Evolutionary conservation across 345 rosid species (phyloP).

Genomic region (Pistacia vera): DNA sequence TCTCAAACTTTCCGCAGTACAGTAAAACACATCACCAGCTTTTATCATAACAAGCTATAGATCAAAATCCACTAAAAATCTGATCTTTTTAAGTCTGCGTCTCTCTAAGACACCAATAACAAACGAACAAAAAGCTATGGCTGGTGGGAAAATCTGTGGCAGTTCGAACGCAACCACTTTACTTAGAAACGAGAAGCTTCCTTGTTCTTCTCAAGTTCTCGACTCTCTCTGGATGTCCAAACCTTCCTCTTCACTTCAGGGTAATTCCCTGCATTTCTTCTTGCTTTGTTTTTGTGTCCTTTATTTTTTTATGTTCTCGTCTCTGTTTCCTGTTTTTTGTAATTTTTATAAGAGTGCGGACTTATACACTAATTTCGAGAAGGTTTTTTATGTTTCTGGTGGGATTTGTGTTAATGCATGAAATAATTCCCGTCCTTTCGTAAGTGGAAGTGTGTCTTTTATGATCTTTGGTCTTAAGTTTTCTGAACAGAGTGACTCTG

Average conservation of each 20-base stretch:
- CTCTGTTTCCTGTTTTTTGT: too few relatives aligned
- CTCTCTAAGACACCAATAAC: not conserved
- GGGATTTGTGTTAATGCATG: not conserved
- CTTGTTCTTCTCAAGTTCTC: conserved; percentile 30
- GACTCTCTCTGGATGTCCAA: conserved; percentile 46
- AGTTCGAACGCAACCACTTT: conserved; percentile 27
- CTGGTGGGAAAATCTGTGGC: conserved; percentile 25
- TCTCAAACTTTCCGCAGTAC: conserved; percentile 28
- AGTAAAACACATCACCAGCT: conserved; percentile 8
- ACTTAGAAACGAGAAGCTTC: conserved; percentile 33
- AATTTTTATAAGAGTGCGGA: not conserved
- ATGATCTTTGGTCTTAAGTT: not conserved
- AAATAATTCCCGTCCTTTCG: not conserved
- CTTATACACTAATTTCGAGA: not conserved
- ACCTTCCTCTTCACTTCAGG: conserved; percentile 30
- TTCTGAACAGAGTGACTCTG: not conserved
- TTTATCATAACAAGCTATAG: conserved; percentile 6
- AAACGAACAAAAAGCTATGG: conserved; percentile 24
- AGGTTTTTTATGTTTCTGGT: not conserved
- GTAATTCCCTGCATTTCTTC: conserved; percentile 28
- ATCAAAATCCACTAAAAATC: not conserved
- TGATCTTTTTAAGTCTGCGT: conserved; percentile 6
- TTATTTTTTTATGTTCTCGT: not conserved
- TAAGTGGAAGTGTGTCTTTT: not conserved
- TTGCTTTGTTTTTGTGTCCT: not conserved